Base-by-base conservation (phyloP, 768 basidiomycete species). In the Tricholoma bakamatsutake region DNA sequence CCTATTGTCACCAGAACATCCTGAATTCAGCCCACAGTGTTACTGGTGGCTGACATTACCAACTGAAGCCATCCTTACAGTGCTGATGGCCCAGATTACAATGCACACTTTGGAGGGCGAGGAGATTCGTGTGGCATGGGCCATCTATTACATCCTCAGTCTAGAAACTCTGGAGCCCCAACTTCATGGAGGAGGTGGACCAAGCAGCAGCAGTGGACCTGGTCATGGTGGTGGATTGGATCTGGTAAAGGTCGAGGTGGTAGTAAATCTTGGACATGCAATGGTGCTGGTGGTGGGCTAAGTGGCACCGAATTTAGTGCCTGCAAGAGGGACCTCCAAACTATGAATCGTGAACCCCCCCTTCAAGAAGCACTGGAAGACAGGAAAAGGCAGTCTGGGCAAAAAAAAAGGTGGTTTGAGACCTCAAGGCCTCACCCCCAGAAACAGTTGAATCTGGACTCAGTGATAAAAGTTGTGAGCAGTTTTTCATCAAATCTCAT, bases 1-100 rank as follows among this genome's bases (percentile, higher is more conserved):
- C 50, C 58, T 50, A 30, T 48, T 59, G 40, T 59, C 58, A 17
- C 50, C 58, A 34, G 39, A 52, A 39, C 21, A 59, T 46, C 31
- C 58, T 42, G 58, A 56, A 48, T 59, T 46, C 43, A 3, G 28
- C 2, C 58, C 52, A 27, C 39, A 56, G 50, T 50, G 45, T 40
- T 59, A 55, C 50, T 59, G 54, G 54, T 40, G 58, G 27, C 18
- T 59, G 47, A 49, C 58, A 43, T 48, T 42, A 34, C 39, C 21
- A 49, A 15, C 58, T 17, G 58, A 56, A 30, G 58, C 54, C 24
- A 47, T 56, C 34, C 50, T 51, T 18, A 5, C 34, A 39, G 50
- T 35, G n/a, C 50, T 39, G 34, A 51, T 51, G 11, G 11, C 50
- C 34, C 50, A 7, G 50, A 27, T 35, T 51, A 6, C 50, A 51